Evolutionary conservation across 83 land plant genomes (phyloP), one percentile per base, ranked within the genome.

Genomic region (Diphasiastrum complanatum): DNA sequence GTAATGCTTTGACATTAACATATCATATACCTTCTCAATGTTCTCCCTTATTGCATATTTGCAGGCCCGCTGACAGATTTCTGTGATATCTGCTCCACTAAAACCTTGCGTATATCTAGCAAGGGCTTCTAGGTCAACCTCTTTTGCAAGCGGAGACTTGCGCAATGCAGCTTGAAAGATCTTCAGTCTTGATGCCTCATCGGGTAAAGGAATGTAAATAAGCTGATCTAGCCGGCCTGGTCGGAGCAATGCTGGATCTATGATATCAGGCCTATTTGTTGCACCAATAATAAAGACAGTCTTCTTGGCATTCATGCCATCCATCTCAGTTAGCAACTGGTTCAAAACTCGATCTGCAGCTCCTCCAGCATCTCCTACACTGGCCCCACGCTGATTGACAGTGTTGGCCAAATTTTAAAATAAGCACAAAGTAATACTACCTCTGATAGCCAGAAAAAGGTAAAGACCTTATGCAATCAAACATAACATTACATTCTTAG

Each of bases 191-290:
- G 61, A 59, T n/a, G 19, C 10, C 24, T 59, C 61, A 59, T 59
- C 61, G 2, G 61, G 61, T 33, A 59, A 18, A 35, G 61, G 61
- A 6, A 59, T 59, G 52, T 59, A 59, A 25, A 59, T 59, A 18
- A 59, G 52, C 20, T 59, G 61, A 37, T 59, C 61, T 4, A 59
- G 20, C 6, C 52, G 8, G 6, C 52, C 52, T 11, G 16, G 22
- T 5, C 20, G 22, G 6, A 16, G 52, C 10, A 16, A 49, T 22
- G 22, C 22, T 5, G 22, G 52, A 20, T 5, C 29, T n/a, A 53
- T 4, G 27, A 25, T 5, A 22, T 20, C 12, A 20, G 51, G 22
- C 22, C 22, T 14, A 14, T 49, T 49, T 49, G 12, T 49, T 12
- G 51, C 51, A 20, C 22, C 22, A 14, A 20, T 20, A 20, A 49